A percentile compares a stretch with the other conserved stretches of the same genome.
phyloP scores from a whole-genome alignment of 2,329 filamentous ascomycete genomes.

The Aspergillus cejpii region DNA sequence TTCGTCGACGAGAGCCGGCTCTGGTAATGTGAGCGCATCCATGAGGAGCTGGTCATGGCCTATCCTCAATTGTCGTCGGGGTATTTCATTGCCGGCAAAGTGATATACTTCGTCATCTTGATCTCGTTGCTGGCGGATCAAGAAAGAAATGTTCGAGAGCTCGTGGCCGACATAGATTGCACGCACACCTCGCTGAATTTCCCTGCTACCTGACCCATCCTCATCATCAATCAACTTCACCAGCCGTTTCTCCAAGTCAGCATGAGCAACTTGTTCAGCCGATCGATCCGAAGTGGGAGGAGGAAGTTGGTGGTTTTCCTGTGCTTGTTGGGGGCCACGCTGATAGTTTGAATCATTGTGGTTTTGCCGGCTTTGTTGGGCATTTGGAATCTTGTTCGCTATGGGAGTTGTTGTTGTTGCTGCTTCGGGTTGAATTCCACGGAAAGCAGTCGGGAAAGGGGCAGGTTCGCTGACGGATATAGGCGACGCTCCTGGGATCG shows the following conservation, averaged over 20 bases:
- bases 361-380: conserved; percentile 5
- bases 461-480: conserved; percentile 17
- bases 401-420: conserved; percentile 14
- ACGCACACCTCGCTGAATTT: conserved; percentile 45
- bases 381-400: conserved; percentile 10
- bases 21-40: conserved; percentile 47
- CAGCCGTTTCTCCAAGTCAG: conserved; percentile 43
- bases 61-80: conserved; percentile 37
- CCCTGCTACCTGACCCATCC: conserved; percentile 41
- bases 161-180: conserved; percentile 52
- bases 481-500: conserved; percentile 17
- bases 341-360: conserved; percentile 3
- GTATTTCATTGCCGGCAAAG: conserved; percentile 42
- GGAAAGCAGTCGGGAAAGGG: conserved; percentile 26
- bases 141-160: conserved; percentile 51
- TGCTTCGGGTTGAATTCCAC: conserved; percentile 16
- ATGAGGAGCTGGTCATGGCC: conserved; percentile 42
- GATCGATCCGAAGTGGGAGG: conserved; percentile 24
- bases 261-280: conserved; percentile 36
- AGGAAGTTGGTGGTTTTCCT: conserved; percentile 21
- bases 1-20: conserved; percentile 45
- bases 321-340: conserved; percentile 5
- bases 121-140: conserved; percentile 47
- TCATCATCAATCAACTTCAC: conserved; percentile 48
- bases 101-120: conserved; percentile 40